Conservation (phyloP, 176 grass and related monocot genomes). For the Echinochloa phyllopogon region DNA sequence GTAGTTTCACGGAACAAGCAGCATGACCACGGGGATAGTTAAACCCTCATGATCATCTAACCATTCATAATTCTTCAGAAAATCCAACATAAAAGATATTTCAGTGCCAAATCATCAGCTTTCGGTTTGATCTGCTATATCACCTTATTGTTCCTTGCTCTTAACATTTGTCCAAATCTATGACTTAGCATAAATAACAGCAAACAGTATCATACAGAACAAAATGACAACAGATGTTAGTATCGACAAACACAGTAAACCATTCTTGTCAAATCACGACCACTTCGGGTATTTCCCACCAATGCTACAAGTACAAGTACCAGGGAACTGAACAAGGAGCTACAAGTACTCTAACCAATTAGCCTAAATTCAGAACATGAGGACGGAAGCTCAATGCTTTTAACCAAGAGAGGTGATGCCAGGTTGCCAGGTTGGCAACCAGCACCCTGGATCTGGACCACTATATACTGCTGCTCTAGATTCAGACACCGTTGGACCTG, state of each 20-base stretch:
- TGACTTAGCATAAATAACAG: neutral
- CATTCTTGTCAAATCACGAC: neutral
- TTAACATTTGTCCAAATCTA: neutral
- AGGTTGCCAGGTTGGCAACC: no score
- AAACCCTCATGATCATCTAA: neutral
- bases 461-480: neutral
- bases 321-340: neutral
- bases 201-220: neutral
- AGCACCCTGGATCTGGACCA: neutral
- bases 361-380: neutral
- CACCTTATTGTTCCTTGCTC: neutral
- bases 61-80: neutral
- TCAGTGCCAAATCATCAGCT: neutral
- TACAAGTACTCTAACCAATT: neutral
- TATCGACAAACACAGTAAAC: neutral
- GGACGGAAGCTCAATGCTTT: neutral
- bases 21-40: neutral
- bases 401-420: no score
- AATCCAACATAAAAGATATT: neutral
- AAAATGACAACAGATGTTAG: neutral
- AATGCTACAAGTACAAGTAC: neutral
- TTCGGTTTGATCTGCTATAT: neutral
- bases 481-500: neutral
- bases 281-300: neutral
- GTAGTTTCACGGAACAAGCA: neutral